Conservation (phyloP, 148 eudicot genomes). For the Tetragonia tetragonoides region DNA sequence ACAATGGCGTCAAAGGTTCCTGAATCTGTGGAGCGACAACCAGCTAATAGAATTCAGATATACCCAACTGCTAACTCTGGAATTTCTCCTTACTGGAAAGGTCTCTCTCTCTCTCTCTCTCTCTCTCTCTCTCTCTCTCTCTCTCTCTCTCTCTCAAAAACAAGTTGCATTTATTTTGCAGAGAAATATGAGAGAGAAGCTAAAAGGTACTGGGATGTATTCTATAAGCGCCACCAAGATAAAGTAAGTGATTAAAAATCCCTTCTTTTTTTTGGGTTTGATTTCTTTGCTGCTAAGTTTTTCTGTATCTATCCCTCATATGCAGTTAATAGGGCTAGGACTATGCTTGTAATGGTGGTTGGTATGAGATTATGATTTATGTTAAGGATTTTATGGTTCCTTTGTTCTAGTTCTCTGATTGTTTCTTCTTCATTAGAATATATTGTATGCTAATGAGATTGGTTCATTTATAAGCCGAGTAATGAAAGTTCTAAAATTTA, state of each 20-base stretch:
- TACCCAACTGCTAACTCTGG: conserved; percentile 63
- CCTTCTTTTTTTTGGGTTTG: not conserved
- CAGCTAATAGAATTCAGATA: conserved; percentile 54
- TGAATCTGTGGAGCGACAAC: conserved; percentile 30
- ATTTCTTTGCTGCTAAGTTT: not conserved
- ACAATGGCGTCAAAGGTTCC: conserved; percentile 26
- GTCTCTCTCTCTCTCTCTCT: conserved; percentile 30
- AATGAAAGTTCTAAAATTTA: not conserved
- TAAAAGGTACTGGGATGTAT: conserved; percentile 89
- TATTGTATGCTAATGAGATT: not conserved
- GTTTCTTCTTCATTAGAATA: not conserved
- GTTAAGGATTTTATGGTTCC: not conserved
- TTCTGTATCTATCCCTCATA: not conserved
- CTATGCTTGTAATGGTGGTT: not conserved
- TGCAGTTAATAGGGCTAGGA: not conserved
- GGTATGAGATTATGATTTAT: not conserved
- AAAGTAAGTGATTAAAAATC: conserved; percentile 39
- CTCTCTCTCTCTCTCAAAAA: not conserved
- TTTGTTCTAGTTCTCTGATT: not conserved
- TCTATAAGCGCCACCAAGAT: conserved; percentile 93
- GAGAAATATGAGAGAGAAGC: conserved; percentile 96
- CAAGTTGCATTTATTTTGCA: conserved; percentile 29
- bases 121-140: not conserved
- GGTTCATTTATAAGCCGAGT: not conserved
- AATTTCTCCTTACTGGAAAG: conserved; percentile 80